phyloP scores from a whole-genome alignment of 164 flowering plant species.

The Aristolochia californica region DNA sequence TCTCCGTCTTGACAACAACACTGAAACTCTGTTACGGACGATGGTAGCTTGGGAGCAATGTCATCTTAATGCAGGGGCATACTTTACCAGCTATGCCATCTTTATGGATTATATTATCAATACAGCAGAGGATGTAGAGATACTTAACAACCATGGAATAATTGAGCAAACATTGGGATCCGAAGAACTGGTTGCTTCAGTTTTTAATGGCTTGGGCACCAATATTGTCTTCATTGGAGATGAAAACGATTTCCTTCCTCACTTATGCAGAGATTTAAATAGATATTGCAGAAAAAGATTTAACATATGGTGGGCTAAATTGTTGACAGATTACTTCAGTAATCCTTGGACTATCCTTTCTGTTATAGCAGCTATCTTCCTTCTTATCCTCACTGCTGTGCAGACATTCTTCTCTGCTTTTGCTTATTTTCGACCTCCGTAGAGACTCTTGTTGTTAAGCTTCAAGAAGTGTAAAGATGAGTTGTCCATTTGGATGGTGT shows the following conservation, averaged over 20 bases:
- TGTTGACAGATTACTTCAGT: background rate
- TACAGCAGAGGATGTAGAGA: conserved; percentile 30
- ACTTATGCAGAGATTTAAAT: background rate
- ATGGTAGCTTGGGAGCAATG: conserved; percentile 43
- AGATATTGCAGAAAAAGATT: background rate
- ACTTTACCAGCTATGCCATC: conserved; percentile 31
- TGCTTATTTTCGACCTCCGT: conserved; percentile 1
- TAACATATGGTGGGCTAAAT: background rate
- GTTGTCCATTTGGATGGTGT: too few species aligned
- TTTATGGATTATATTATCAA: conserved; percentile 54
- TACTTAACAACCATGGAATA: conserved; percentile 27
- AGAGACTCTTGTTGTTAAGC: too few species aligned
- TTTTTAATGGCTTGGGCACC: conserved; percentile 38
- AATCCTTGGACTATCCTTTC: conserved; percentile 1
- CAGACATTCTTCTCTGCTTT: background rate
- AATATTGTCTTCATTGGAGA: background rate
- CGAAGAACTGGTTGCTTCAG: conserved; percentile 38
- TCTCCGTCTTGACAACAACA: conserved; percentile 27
- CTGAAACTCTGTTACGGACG: conserved; percentile 32
- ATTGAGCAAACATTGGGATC: conserved; percentile 38
- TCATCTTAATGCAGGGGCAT: conserved; percentile 33
- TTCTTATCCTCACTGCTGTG: background rate
- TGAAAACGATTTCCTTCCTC: background rate
- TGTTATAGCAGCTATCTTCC: background rate
- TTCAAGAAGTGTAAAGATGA: too few species aligned